Evolutionary conservation across 345 rosid species (phyloP).

Genomic region (Barbarea vulgaris): DNA sequence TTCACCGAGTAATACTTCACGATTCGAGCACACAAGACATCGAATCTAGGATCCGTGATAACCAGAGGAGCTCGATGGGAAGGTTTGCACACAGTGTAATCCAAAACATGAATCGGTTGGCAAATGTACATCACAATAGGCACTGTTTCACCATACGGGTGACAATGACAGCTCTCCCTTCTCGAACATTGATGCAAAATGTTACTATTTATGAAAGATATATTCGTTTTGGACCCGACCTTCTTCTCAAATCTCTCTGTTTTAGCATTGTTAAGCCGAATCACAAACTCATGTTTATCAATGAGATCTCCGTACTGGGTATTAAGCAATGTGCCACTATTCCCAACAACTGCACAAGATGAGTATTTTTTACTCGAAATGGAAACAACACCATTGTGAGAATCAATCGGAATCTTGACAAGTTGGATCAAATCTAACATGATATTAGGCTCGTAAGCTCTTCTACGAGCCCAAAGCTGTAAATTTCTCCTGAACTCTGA

Average conservation of each 20-base stretch:
- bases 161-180: conserved; percentile 71
- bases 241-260: conserved; percentile 49
- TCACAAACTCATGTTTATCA: conserved; percentile 82
- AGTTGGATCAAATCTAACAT: conserved; percentile 65
- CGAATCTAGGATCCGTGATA: conserved; percentile 83
- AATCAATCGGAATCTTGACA: conserved; percentile 63
- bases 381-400: conserved; percentile 42
- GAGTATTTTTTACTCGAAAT: conserved; percentile 47
- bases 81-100: conserved; percentile 66
- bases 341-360: conserved; percentile 94
- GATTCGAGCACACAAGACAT: conserved; percentile 68
- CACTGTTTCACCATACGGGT: conserved; percentile 70
- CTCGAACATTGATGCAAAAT: conserved; percentile 72
- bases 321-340: conserved; percentile 77
- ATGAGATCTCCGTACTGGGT: conserved; percentile 60
- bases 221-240: conserved; percentile 73
- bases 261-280: conserved; percentile 86
- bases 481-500: conserved; percentile 66
- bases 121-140: conserved; percentile 85
- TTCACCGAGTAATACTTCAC: conserved; percentile 84
- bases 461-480: conserved; percentile 61
- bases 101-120: conserved; percentile 83
- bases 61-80: conserved; percentile 62
- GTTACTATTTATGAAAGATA: conserved; percentile 90
- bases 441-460: conserved; percentile 56